Percentiles rank a stretch among this genome's conserved stretches.
Evolutionary conservation across 768 basidiomycete genomes (phyloP).

Genomic region (Cyclocybe aegerita): DNA sequence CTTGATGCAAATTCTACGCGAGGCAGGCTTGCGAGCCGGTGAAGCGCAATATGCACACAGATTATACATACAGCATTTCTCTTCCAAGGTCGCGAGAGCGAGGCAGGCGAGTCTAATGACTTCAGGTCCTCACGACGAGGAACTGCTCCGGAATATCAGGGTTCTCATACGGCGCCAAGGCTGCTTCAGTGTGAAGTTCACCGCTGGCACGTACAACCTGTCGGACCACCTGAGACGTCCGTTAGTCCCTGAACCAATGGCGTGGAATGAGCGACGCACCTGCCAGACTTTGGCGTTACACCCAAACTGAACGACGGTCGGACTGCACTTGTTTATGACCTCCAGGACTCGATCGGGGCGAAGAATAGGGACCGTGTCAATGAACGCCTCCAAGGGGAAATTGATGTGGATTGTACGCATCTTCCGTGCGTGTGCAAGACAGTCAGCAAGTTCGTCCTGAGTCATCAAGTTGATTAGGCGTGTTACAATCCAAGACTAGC

Average conservation of each 20-base stretch:
- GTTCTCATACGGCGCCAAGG: slow-evolving; percentile 52
- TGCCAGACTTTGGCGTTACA: slow-evolving; percentile 71
- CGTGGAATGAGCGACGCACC: slow-evolving; percentile 35
- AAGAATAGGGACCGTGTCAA: slow-evolving; percentile 28
- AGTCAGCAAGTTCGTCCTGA: slow-evolving; percentile 40
- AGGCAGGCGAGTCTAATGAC: too few relatives aligned
- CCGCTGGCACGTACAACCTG: slow-evolving; percentile 46
- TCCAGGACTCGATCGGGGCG: slow-evolving; percentile 34
- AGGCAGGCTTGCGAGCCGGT: too few relatives aligned
- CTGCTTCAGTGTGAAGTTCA: slow-evolving; percentile 29
- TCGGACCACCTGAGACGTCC: not conserved
- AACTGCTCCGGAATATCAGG: slow-evolving; percentile 74
- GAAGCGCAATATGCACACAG: too few relatives aligned
- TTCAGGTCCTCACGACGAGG: slow-evolving; percentile 58
- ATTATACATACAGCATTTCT: too few relatives aligned
- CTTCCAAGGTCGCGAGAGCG: too few relatives aligned
- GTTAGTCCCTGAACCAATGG: not conserved
- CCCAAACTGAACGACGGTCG: slow-evolving; percentile 60
- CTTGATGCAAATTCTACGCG: too few relatives aligned
- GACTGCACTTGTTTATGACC: slow-evolving; percentile 49
- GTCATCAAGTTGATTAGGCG: too few relatives aligned
- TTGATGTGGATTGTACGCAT: slow-evolving; percentile 65
- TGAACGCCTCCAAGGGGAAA: slow-evolving; percentile 34
- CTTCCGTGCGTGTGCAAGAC: slow-evolving; percentile 42
- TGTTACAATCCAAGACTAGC: not conserved